These are phyloP conservation scores for Hymenoscyphus occultus DNA, from an alignment of 2,329 filamentous ascomycete genomes.

Conservation along the genomic window DNA sequence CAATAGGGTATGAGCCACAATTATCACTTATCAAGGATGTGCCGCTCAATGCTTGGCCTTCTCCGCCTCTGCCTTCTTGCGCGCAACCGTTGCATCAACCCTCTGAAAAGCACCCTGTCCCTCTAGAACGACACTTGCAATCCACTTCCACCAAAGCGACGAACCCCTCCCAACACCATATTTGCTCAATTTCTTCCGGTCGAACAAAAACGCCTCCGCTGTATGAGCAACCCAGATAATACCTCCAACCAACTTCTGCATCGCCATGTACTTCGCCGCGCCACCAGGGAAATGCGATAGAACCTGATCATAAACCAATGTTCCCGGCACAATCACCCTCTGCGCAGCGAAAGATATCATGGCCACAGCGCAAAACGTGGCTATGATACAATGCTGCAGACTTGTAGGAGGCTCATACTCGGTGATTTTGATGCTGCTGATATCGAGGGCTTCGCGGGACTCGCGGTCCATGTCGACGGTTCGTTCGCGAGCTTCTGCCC, in stretches of 20 bases:
- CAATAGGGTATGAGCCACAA: too few species aligned
- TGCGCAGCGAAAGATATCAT: slow-evolving; percentile 50
- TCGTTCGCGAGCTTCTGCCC: slow-evolving; percentile 64
- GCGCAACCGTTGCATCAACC: slow-evolving; percentile 48
- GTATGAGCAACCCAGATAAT: slow-evolving; percentile 64
- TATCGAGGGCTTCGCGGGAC: slow-evolving; percentile 56
- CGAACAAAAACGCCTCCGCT: slow-evolving; percentile 57
- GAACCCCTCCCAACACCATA: slow-evolving; percentile 46
- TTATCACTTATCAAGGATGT: background rate
- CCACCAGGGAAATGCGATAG: slow-evolving; percentile 56
- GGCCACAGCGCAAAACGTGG: slow-evolving; percentile 53
- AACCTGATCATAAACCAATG: slow-evolving; percentile 47
- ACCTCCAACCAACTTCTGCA: slow-evolving; percentile 54
- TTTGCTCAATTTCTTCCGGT: slow-evolving; percentile 45
- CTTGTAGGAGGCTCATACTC: slow-evolving; percentile 37
- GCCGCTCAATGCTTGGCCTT: slow-evolving; percentile 41
- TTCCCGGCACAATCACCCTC: slow-evolving; percentile 52
- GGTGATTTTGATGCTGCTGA: slow-evolving; percentile 44
- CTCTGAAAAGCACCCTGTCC: slow-evolving; percentile 50
- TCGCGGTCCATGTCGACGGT: slow-evolving; percentile 70
- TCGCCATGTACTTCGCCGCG: slow-evolving; percentile 52
- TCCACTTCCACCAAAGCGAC: slow-evolving; percentile 54
- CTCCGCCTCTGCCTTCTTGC: slow-evolving; percentile 43
- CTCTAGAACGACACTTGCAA: slow-evolving; percentile 51
- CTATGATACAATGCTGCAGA: slow-evolving; percentile 49